A percentile compares a stretch with the other conserved stretches of the same genome.
These are phyloP conservation scores for Trichoderma atrobrunneum DNA, from an alignment of 2,329 filamentous ascomycete species.

Conservation along the genomic window DNA sequence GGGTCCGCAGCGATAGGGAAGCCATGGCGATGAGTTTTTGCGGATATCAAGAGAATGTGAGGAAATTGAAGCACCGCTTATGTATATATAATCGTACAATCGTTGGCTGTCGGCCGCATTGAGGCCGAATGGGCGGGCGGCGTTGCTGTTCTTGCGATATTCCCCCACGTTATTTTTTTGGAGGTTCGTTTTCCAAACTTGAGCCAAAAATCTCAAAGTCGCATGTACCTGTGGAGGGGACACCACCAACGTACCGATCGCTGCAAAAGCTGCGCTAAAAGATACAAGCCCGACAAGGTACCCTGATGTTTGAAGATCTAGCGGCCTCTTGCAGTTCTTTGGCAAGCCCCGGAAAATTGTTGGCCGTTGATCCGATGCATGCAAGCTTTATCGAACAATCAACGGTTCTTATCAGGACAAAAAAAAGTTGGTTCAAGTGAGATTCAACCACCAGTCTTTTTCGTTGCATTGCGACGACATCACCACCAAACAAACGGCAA, in stretches of 20 bases:
- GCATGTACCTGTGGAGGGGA: background rate
- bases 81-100: background rate
- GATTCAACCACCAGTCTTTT: background rate
- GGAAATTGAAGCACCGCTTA: background rate
- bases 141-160: slow-evolving; percentile 21
- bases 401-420: slow-evolving; percentile 26
- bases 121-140: slow-evolving; percentile 29
- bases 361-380: slow-evolving; percentile 28
- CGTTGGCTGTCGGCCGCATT: slow-evolving; percentile 28
- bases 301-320: background rate
- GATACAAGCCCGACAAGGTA: background rate
- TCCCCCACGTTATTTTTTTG: slow-evolving; percentile 18
- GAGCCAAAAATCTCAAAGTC: slow-evolving; percentile 18
- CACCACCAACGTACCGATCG: background rate
- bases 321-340: background rate
- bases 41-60: background rate
- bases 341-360: slow-evolving; percentile 29
- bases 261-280: background rate
- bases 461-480: background rate
- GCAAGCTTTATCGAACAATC: slow-evolving; percentile 4
- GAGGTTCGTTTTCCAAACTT: slow-evolving; percentile 22
- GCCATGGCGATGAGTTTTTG: slow-evolving; percentile 33
- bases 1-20: slow-evolving; percentile 42
- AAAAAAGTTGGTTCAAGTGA: slow-evolving; percentile 24
- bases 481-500: background rate